Evolutionary conservation across 306 rosid species (phyloP).

Genomic region (Geum urbanum): DNA sequence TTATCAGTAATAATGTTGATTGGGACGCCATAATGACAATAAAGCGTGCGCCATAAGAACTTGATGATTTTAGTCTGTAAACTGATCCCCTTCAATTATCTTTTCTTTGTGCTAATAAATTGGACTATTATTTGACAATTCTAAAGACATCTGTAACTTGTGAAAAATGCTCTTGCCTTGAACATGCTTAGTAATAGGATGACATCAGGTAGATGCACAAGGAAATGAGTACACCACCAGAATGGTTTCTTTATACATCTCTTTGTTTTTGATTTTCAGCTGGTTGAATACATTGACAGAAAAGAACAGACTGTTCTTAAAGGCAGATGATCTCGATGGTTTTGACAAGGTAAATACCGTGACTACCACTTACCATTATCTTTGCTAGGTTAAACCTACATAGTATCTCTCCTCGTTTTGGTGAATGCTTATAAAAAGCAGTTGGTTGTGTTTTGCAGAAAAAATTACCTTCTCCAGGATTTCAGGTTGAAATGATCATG

Average conservation of each 20-base stretch:
- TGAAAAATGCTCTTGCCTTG: background rate
- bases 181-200: background rate
- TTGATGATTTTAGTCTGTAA: slow-evolving; percentile 21
- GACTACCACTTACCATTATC: slow-evolving; percentile 9
- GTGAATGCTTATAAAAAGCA: slow-evolving; percentile 16
- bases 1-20: no score
- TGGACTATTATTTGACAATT: background rate
- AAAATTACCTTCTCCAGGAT: slow-evolving; percentile 79
- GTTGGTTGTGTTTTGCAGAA: slow-evolving; percentile 49
- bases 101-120: background rate
- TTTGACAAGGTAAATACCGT: slow-evolving; percentile 66
- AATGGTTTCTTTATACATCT: slow-evolving; percentile 16
- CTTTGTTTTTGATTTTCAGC: slow-evolving; percentile 42
- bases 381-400: background rate
- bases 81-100: background rate
- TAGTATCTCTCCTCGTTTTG: background rate
- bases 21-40: no score
- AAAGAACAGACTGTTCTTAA: slow-evolving; percentile 54
- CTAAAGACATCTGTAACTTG: background rate
- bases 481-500: slow-evolving; percentile 82
- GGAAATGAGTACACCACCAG: background rate
- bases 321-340: slow-evolving; percentile 70
- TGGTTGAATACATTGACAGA: slow-evolving; percentile 86
- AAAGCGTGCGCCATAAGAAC: no score
- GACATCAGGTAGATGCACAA: background rate